Percentiles rank a stretch among this genome's conserved stretches.
Conservation (phyloP, 305 asterid genomes). For the Coffea humblotiana region DNA sequence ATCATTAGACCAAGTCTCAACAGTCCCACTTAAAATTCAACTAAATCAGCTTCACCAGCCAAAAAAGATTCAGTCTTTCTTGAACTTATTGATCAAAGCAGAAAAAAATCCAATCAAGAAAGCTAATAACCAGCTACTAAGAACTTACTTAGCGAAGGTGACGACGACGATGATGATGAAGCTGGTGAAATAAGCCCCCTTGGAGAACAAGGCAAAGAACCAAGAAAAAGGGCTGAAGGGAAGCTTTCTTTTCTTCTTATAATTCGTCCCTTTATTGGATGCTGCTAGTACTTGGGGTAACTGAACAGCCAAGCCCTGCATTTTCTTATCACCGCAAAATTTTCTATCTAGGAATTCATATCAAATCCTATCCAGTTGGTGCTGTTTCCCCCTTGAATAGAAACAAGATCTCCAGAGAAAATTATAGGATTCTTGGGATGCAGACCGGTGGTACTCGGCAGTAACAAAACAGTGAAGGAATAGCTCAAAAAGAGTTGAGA, state of each 20-base stretch:
- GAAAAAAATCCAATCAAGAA: background rate
- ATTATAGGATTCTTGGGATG: no score
- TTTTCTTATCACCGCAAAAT: slow-evolving; percentile 13
- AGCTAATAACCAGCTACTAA: background rate
- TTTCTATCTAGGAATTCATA: slow-evolving; percentile 13
- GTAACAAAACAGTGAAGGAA: background rate
- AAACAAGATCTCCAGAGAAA: no score
- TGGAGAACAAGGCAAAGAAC: slow-evolving; percentile 22
- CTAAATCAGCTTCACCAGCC: background rate
- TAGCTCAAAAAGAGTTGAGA: no score
- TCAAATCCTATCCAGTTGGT: background rate
- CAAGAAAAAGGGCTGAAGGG: slow-evolving; percentile 22
- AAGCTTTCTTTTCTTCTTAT: slow-evolving; percentile 15
- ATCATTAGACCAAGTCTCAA: slow-evolving; percentile 2
- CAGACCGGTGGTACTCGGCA: no score
- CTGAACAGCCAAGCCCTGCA: slow-evolving; percentile 36
- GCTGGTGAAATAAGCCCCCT: slow-evolving; percentile 13
- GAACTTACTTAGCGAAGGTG: slow-evolving; percentile 34
- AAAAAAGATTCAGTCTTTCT: slow-evolving; percentile 11
- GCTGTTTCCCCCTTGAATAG: background rate
- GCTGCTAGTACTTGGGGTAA: slow-evolving; percentile 26
- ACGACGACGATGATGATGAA: slow-evolving; percentile 14
- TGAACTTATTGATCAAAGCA: slow-evolving; percentile 4
- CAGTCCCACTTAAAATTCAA: background rate
- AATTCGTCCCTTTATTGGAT: slow-evolving; percentile 22